These are phyloP conservation scores for Gleditsia sinensis DNA, from an alignment of 306 rosid species.

Conservation along the genomic window DNA sequence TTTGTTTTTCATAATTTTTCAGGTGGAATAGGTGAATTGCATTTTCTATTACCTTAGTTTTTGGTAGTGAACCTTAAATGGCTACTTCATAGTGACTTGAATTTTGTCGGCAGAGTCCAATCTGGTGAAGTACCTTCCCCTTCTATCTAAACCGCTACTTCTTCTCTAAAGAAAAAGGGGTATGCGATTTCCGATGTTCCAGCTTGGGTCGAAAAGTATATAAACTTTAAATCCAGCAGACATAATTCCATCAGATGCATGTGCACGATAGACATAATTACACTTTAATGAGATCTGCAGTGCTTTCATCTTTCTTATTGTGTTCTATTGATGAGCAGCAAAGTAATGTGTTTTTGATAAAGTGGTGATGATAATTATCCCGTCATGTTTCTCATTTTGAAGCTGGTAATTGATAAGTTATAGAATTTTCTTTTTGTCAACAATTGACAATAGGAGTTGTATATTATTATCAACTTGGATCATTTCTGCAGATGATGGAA, in stretches of 20 bases:
- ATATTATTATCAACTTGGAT: constrained; percentile 1
- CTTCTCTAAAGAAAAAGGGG: neutral
- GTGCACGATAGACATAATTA: neutral
- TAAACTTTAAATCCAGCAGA: neutral
- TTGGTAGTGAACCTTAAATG: neutral
- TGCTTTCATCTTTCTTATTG: neutral
- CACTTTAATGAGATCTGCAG: neutral
- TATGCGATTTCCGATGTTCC: neutral
- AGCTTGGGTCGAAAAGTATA: neutral
- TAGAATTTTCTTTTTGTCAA: constrained; percentile 8
- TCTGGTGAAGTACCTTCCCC: constrained; percentile 4
- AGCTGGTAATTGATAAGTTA: neutral
- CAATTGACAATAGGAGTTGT: constrained; percentile 1
- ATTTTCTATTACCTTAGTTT: neutral
- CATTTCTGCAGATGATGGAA: constrained; percentile 71
- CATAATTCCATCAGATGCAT: neutral
- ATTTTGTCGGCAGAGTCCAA: neutral
- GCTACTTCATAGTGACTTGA: neutral
- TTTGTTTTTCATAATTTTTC: neutral
- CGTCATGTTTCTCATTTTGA: constrained; percentile 4
- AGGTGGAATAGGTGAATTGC: neutral
- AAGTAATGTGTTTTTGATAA: neutral
- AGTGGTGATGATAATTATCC: neutral
- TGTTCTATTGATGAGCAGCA: neutral
- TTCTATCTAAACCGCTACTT: neutral